phyloP scores from a whole-genome alignment of 2,329 filamentous ascomycete species.

The Bipolaris victoriae region DNA sequence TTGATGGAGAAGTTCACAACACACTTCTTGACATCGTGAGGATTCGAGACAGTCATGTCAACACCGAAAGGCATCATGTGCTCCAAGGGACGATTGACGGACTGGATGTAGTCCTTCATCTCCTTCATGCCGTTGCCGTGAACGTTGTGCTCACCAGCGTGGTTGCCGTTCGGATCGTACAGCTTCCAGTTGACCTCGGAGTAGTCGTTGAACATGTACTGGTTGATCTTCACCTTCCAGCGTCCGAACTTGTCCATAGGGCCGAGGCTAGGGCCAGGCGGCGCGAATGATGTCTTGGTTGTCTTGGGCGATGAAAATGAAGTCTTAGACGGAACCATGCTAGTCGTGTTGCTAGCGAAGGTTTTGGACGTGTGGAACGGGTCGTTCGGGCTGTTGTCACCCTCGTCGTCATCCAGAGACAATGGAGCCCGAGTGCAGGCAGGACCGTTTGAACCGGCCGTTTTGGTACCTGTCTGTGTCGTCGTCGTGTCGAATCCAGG shows the following conservation, averaged over 20 bases:
- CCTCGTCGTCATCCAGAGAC: slow-evolving; percentile 40
- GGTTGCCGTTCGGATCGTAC: slow-evolving; percentile 21
- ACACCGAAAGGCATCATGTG: slow-evolving; percentile 20
- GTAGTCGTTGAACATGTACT: slow-evolving; percentile 17
- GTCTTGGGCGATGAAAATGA: background rate
- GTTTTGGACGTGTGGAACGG: slow-evolving; percentile 6
- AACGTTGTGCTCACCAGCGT: slow-evolving; percentile 9
- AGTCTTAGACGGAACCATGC: background rate
- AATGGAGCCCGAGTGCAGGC: slow-evolving; percentile 32
- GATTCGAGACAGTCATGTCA: slow-evolving; percentile 1
- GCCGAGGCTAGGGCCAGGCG: slow-evolving; percentile 1
- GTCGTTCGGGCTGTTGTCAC: slow-evolving; percentile 28
- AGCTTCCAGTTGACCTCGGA: slow-evolving; percentile 24
- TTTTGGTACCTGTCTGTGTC: slow-evolving; percentile 14
- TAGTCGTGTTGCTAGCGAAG: slow-evolving; percentile 13
- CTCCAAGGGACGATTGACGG: slow-evolving; percentile 5
- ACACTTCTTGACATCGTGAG: slow-evolving; percentile 2
- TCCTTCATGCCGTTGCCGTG: background rate
- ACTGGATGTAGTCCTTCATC: slow-evolving; percentile 11
- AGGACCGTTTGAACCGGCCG: slow-evolving; percentile 13
- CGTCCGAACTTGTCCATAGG: slow-evolving; percentile 14
- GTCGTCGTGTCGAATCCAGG: slow-evolving; percentile 18
- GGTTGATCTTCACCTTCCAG: slow-evolving; percentile 22
- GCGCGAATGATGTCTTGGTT: background rate
- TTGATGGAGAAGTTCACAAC: slow-evolving; percentile 13